Conservation (phyloP, 2,329 filamentous ascomycete genomes). For the Grosmannia clavigera region DNA sequence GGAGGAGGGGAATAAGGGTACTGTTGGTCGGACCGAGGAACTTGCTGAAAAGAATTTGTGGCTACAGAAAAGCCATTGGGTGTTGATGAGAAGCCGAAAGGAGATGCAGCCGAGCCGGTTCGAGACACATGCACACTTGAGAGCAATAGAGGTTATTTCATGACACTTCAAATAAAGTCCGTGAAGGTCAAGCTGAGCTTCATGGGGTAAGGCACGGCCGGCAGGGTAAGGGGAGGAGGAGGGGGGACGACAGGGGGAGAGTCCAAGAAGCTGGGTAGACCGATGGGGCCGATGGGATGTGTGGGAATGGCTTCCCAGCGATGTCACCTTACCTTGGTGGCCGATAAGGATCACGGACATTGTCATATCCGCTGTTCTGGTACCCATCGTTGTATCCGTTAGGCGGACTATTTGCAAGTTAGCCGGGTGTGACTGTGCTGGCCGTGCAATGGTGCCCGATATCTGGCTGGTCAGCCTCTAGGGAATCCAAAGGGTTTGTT, state of each 20-base stretch:
- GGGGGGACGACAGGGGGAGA: background rate
- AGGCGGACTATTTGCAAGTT: constrained; percentile 15
- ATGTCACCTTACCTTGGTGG: constrained; percentile 19
- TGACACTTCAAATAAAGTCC: background rate
- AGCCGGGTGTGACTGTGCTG: constrained; percentile 3
- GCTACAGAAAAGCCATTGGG: constrained; percentile 25
- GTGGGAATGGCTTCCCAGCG: background rate
- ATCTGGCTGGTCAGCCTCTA: background rate
- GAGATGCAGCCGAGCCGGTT: constrained; percentile 17
- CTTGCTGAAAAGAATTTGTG: constrained; percentile 27
- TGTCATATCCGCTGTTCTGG: constrained; percentile 21
- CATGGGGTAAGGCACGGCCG: background rate
- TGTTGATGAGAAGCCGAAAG: constrained; percentile 6
- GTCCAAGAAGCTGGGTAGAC: background rate
- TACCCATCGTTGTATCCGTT: constrained; percentile 23
- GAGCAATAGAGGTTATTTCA: constrained; percentile 9
- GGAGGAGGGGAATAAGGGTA: constrained; percentile 10
- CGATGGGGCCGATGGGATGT: background rate
- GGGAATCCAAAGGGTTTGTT: background rate
- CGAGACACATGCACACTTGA: constrained; percentile 32
- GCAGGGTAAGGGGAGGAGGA: background rate
- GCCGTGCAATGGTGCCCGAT: background rate
- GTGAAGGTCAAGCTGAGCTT: background rate
- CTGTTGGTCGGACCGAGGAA: constrained; percentile 3
- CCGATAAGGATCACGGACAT: constrained; percentile 17